Evolutionary conservation across 2,329 filamentous ascomycete genomes (phyloP).

Genomic region (Trichoderma sp.): DNA sequence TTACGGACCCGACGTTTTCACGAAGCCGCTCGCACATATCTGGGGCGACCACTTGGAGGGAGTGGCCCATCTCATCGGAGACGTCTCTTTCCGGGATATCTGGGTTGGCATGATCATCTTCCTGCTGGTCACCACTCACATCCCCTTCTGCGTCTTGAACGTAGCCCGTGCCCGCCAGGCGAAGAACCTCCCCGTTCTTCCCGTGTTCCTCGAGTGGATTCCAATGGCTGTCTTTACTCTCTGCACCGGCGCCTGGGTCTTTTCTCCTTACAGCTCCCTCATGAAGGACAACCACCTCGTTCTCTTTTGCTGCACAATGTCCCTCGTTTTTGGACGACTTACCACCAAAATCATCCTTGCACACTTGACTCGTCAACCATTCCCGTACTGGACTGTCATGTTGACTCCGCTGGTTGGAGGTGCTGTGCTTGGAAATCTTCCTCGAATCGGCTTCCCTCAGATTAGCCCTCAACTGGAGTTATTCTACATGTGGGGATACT

Average conservation of each 20-base stretch:
- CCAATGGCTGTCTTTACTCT: slow-evolving; percentile 83
- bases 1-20: slow-evolving; percentile 88
- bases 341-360: slow-evolving; percentile 99
- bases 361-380: slow-evolving; percentile 89
- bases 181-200: slow-evolving; percentile 73
- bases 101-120: slow-evolving; percentile 76
- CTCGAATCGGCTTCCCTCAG: slow-evolving; percentile 70
- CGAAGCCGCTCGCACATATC: slow-evolving; percentile 70
- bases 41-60: slow-evolving; percentile 60
- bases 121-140: slow-evolving; percentile 71
- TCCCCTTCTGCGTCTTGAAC: slow-evolving; percentile 88
- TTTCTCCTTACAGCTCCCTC: slow-evolving; percentile 83
- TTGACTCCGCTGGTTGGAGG: slow-evolving; percentile 84
- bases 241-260: slow-evolving; percentile 81
- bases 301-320: slow-evolving; percentile 89
- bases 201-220: slow-evolving; percentile 91
- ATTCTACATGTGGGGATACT: slow-evolving; percentile 81
- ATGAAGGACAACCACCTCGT: slow-evolving; percentile 84
- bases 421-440: slow-evolving; percentile 80
- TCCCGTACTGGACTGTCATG: slow-evolving; percentile 96
- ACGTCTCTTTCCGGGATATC: slow-evolving; percentile 79
- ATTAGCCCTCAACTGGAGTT: slow-evolving; percentile 71
- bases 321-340: slow-evolving; percentile 97
- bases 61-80: slow-evolving; percentile 64
- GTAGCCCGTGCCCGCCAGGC: slow-evolving; percentile 76